Evolutionary conservation across 805 yeast genomes (phyloP), one percentile per base, ranked within the genome.

Genomic region (Nakazawaea pomicola): DNA sequence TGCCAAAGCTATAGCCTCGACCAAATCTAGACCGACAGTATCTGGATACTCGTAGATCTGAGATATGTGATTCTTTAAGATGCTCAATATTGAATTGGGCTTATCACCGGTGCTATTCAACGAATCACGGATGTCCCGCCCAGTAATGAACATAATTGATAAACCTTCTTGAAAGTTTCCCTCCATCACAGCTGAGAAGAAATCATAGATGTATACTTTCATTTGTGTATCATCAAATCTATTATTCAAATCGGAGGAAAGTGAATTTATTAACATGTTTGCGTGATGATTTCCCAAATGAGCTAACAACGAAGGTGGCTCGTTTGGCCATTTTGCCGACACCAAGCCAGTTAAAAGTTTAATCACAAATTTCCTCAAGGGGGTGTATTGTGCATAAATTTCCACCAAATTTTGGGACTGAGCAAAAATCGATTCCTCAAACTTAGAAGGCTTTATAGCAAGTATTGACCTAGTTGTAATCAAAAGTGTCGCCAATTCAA

Each of bases 271-370:
- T 21, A 91, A 66, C 3, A 76, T 60, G 20, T 70, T 71, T 0
- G 95, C 74, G 48, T 76, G 71, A 15, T 70, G 66, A n/a, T 72
- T 66, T 4, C 95, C 93, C 40, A 91, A 62, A 55, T 87, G 87
- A 0, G 97, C 84, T 29, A 91, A 65, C 36, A 91, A 62, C 1
- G 96, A 88, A 3, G 95, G 95, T 25, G 80, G 74, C 20, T 75
- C 78, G 4, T 64, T 62, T 6, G 67, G 66, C 81, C 85, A 78
- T 2, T 54, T 61, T 0, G 78, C 79, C 32, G 65, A 67, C 1
- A 84, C 78, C 31, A 85, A 56, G 4, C 72, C 64, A 4, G 81
- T 73, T 14, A 87, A 58, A 28, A 88, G 55, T 30, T 70, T 71
- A 25, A 86, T 59, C 1, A 86, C 65, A 9, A 64, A 63, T 24